Base-by-base conservation (phyloP, 1,284 basidiomycete species). In the Trametes sp. region DNA sequence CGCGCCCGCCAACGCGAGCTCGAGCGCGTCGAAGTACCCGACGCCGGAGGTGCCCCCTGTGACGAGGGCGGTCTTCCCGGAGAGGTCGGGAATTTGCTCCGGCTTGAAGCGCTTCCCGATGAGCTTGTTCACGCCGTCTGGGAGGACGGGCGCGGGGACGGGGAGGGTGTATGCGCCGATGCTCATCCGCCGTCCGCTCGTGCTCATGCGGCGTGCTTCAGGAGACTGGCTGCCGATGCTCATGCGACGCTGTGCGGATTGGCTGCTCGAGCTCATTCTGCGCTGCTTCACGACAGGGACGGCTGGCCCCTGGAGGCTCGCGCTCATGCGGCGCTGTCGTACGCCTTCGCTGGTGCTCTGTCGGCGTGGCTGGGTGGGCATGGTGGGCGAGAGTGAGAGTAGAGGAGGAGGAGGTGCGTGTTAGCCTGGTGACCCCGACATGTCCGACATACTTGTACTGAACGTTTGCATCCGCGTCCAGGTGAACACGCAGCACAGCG, bases 11-110 rank as follows among this genome's bases (percentile, higher is more conserved):
- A 73, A 68, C 10, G 73, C 73, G 51, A 74, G 69, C 29, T 63
- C 69, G 24, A 74, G 69, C 6, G 71, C 71, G 46, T 70, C 69
- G 54, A 68, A 72, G 62, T 68, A 74, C 10, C 73, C 73, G 41
- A 74, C 69, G 23, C 71, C 67, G 3, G 64, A 65, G 4, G 68
- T 71, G 8, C 67, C 72, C 14, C 73, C 74, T 0, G 76, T 70
- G 53, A 76, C 71, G 42, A 74, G 64, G 16, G 74, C 72, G 55
- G 72, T 70, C 55, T 70, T 70, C 4, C 72, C 72, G 3, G 66
- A 55, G 51, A 72, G 69, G 45, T 73, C 68, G 7, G 72, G 70
- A 26, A 72, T 71, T 21, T 68, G 59, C 46, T 75, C 72, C 24
- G 69, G 69, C 24, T 67, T 69, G 69, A 69, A 73, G 38, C 70